A percentile compares a stretch with the other conserved stretches of the same genome.
phyloP scores from a whole-genome alignment of 345 rosid species.

The Brassica carinata region DNA sequence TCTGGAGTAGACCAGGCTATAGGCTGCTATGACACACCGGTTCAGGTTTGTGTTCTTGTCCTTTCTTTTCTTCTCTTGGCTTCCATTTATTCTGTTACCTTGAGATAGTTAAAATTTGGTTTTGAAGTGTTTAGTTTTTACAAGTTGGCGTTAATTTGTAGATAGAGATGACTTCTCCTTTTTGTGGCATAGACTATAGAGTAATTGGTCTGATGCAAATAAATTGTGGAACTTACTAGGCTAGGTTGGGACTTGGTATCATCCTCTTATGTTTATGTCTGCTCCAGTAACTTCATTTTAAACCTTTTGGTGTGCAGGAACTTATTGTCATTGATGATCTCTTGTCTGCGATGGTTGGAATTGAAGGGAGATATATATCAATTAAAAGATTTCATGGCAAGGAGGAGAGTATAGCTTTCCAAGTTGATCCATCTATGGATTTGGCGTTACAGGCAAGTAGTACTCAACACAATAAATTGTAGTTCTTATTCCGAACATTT shows the following conservation, averaged over 20 bases:
- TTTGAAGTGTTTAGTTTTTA: constrained; percentile 12
- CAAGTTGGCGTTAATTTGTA: constrained; percentile 8
- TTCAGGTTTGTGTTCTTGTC: constrained; percentile 57
- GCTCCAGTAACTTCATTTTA: not conserved
- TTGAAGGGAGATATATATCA: constrained; percentile 89
- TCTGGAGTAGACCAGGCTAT: constrained; percentile 61
- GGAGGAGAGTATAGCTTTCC: constrained; percentile 65
- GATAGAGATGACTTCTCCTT: constrained; percentile 11
- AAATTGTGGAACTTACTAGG: not conserved
- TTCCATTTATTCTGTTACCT: not conserved
- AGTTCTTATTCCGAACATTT: not conserved
- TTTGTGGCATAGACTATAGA: not conserved
- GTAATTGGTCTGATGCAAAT: constrained; percentile 6
- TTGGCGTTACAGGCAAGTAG: constrained; percentile 78
- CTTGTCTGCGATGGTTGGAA: constrained; percentile 87
- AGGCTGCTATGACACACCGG: constrained; percentile 74
- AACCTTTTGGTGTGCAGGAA: constrained; percentile 56
- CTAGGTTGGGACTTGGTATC: constrained; percentile 11
- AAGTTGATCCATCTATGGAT: constrained; percentile 89
- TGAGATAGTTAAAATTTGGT: constrained; percentile 1
- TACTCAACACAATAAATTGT: not conserved
- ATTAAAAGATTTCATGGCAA: constrained; percentile 63
- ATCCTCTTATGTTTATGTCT: constrained; percentile 2
- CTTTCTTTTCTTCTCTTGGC: not conserved
- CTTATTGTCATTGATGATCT: constrained; percentile 90